Percentiles rank a stretch among this genome's conserved stretches.
These are phyloP conservation scores for Kwoniella shivajii DNA, from an alignment of 1,284 basidiomycete genomes.

Conservation along the genomic window DNA sequence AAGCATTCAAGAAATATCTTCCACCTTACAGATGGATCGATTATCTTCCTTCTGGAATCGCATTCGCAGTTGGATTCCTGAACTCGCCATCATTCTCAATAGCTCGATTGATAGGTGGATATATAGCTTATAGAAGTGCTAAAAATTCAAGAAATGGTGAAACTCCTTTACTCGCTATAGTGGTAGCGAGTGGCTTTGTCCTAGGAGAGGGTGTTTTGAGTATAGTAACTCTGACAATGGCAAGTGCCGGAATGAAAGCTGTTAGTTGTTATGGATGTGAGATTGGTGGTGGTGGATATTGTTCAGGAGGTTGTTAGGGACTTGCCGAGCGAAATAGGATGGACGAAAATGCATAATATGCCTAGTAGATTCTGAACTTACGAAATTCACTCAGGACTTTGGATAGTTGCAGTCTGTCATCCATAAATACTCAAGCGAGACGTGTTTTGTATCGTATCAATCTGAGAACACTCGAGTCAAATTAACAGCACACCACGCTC, in stretches of 20 bases:
- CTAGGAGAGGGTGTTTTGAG: constrained; percentile 88
- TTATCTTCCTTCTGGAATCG: constrained; percentile 86
- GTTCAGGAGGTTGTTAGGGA: constrained; percentile 44
- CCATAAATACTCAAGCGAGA: too few relatives aligned
- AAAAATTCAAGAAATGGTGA: constrained; percentile 53
- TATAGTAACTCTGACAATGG: constrained; percentile 73
- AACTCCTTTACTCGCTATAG: constrained; percentile 72
- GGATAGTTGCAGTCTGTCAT: too few relatives aligned
- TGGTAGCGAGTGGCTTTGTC: constrained; percentile 92
- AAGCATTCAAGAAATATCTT: constrained; percentile 60
- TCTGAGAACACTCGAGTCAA: too few relatives aligned
- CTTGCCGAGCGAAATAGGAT: too few relatives aligned
- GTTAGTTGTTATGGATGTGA: constrained; percentile 78
- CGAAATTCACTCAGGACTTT: too few relatives aligned
- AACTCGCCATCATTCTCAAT: constrained; percentile 95
- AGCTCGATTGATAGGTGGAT: constrained; percentile 84
- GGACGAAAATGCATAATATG: too few relatives aligned
- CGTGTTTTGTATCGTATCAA: too few relatives aligned
- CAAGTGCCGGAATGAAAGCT: constrained; percentile 71
- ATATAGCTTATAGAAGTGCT: constrained; percentile 71
- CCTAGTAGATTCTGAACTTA: too few relatives aligned
- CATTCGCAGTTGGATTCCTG: constrained; percentile 77
- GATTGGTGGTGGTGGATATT: constrained; percentile 62
- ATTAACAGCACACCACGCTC: too few relatives aligned
- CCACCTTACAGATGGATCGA: constrained; percentile 55